Conservation (phyloP, 2,329 filamentous ascomycete species). For the Epichloe festucae region DNA sequence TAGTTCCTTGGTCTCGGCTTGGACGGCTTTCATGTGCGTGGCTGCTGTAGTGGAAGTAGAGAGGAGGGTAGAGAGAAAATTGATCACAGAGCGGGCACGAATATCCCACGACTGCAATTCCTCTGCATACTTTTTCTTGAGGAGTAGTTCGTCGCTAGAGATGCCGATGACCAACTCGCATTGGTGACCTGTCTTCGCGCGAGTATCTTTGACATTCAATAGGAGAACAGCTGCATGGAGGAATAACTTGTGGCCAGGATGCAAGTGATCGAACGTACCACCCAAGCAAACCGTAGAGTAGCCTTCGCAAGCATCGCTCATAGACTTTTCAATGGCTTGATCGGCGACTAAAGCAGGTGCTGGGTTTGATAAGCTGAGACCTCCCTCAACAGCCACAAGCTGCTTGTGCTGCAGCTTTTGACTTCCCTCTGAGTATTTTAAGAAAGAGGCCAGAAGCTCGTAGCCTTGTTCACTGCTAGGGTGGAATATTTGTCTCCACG, state of each 20-base stretch:
- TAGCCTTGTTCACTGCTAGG: constrained; percentile 53
- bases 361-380: constrained; percentile 28
- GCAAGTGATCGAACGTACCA: constrained; percentile 92
- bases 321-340: not conserved
- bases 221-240: constrained; percentile 75
- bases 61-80: constrained; percentile 58
- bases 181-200: constrained; percentile 10
- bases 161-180: constrained; percentile 69
- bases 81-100: constrained; percentile 54
- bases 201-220: not conserved
- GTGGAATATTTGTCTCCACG: constrained; percentile 54
- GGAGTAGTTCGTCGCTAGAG: constrained; percentile 73
- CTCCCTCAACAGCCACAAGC: constrained; percentile 38
- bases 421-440: constrained; percentile 31
- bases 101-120: constrained; percentile 69
- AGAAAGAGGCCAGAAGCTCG: constrained; percentile 37
- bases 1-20: constrained; percentile 13
- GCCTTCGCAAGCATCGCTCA: constrained; percentile 5
- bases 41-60: constrained; percentile 20
- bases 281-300: constrained; percentile 56
- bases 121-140: constrained; percentile 78
- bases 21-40: constrained; percentile 4
- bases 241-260: constrained; percentile 90
- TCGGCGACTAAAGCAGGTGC: not conserved
- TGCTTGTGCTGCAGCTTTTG: constrained; percentile 37